Conservation (phyloP, 352 stramenopile genomes). For the Phytophthora tubulina region DNA sequence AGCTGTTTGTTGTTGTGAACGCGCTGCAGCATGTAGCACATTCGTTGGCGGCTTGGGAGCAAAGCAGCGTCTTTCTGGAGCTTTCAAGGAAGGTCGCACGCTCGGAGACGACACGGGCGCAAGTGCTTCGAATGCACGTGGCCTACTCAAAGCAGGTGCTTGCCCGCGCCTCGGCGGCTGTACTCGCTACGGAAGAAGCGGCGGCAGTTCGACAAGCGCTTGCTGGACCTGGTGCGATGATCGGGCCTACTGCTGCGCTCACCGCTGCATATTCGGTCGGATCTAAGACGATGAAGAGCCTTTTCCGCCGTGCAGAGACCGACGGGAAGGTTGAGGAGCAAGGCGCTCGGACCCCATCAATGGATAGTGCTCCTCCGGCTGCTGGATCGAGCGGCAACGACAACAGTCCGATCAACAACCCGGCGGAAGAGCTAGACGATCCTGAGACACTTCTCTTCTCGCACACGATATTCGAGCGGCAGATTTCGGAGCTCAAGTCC, state of each 20-base stretch:
- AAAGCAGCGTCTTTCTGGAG: slow-evolving; percentile 76
- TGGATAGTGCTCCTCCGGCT: slow-evolving; percentile 29
- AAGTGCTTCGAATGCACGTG: slow-evolving; percentile 74
- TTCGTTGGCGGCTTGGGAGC: slow-evolving; percentile 64
- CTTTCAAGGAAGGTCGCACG: slow-evolving; percentile 65
- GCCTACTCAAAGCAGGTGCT: slow-evolving; percentile 61
- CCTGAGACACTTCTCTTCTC: slow-evolving; percentile 67
- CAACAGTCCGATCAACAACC: slow-evolving; percentile 21
- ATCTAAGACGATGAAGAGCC: slow-evolving; percentile 75
- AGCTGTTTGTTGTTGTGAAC: slow-evolving; percentile 66
- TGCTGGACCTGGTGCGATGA: slow-evolving; percentile 71
- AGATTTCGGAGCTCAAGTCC: slow-evolving; percentile 56
- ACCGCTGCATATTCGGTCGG: slow-evolving; percentile 79
- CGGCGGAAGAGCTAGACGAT: slow-evolving; percentile 45
- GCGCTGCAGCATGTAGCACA: slow-evolving; percentile 52
- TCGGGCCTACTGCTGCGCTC: slow-evolving; percentile 74
- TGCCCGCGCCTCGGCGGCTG: slow-evolving; percentile 59
- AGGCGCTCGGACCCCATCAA: background rate
- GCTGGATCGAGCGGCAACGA: slow-evolving; percentile 17
- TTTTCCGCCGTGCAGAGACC: slow-evolving; percentile 57
- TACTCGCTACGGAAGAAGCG: slow-evolving; percentile 76
- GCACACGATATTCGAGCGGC: slow-evolving; percentile 78
- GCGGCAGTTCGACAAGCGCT: slow-evolving; percentile 75
- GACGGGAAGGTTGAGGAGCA: slow-evolving; percentile 25
- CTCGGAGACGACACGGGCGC: slow-evolving; percentile 59